Evolutionary conservation across 345 rosid species (phyloP).

Genomic region (Gossypium bickii): DNA sequence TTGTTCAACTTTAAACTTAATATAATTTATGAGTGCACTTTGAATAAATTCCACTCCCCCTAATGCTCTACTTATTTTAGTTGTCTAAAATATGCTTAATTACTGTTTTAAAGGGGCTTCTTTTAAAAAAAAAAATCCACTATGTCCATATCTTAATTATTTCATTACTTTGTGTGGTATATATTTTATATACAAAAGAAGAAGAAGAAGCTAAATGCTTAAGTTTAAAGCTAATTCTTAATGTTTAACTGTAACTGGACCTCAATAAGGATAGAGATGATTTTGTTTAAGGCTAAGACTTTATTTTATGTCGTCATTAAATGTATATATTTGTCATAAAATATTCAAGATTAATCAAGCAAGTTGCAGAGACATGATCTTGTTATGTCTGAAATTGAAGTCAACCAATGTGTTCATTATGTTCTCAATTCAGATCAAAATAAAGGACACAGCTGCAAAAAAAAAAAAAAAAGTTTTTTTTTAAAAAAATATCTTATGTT

Average conservation of each 20-base stretch:
- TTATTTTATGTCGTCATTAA: too few species aligned
- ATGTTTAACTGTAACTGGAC: slow-evolving; percentile 7
- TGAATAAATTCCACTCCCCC: slow-evolving; percentile 17
- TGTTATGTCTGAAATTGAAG: slow-evolving; percentile 2
- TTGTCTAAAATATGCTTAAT: slow-evolving; percentile 27
- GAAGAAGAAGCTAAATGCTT: slow-evolving; percentile 4
- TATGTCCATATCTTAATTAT: slow-evolving; percentile 5
- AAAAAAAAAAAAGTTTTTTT: neutral
- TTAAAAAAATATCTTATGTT: neutral
- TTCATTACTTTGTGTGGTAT: neutral
- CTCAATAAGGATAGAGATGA: neutral
- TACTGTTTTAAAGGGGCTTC: neutral
- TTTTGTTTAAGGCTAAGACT: neutral
- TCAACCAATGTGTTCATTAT: slow-evolving; percentile 21
- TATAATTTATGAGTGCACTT: neutral
- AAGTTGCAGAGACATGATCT: slow-evolving; percentile 16
- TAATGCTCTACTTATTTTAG: slow-evolving; percentile 23
- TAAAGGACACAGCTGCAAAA: neutral
- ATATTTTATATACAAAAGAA: neutral
- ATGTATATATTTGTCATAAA: neutral
- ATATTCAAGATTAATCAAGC: slow-evolving; percentile 2
- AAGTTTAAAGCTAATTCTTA: slow-evolving; percentile 13
- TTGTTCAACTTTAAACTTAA: neutral
- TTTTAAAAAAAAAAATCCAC: neutral
- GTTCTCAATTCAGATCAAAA: slow-evolving; percentile 3